Evolutionary conservation across 345 rosid genomes (phyloP).

Genomic region (Salix brachista): DNA sequence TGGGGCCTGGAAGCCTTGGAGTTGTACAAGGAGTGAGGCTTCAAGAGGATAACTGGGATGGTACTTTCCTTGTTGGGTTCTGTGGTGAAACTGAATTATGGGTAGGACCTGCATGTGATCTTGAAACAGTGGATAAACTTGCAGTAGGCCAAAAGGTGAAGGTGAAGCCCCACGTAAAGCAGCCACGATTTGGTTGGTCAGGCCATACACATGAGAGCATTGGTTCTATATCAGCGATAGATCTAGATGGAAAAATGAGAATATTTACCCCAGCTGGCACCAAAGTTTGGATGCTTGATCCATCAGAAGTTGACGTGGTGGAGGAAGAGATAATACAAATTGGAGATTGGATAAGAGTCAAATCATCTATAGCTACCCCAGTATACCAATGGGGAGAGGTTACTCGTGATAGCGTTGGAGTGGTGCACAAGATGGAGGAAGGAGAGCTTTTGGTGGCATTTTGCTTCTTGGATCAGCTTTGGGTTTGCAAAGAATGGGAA

Average conservation of each 20-base stretch:
- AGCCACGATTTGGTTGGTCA: slow-evolving; percentile 97
- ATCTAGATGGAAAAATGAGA: slow-evolving; percentile 90
- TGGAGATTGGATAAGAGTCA: slow-evolving; percentile 90
- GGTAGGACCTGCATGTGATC: slow-evolving; percentile 69
- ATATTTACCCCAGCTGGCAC: slow-evolving; percentile 88
- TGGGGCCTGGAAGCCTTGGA: slow-evolving; percentile 79
- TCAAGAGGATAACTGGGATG: slow-evolving; percentile 80
- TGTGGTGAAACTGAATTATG: slow-evolving; percentile 94
- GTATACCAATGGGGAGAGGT: slow-evolving; percentile 97
- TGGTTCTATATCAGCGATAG: slow-evolving; percentile 82
- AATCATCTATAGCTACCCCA: slow-evolving; percentile 62
- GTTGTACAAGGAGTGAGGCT: slow-evolving; percentile 82
- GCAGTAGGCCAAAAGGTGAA: slow-evolving; percentile 66
- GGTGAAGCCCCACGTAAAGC: slow-evolving; percentile 73
- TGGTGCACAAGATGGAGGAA: slow-evolving; percentile 76
- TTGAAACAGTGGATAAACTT: slow-evolving; percentile 64
- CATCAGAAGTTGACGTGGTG: slow-evolving; percentile 76
- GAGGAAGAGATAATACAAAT: slow-evolving; percentile 75
- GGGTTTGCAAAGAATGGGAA: slow-evolving; percentile 89
- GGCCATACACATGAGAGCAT: slow-evolving; percentile 76
- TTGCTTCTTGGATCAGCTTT: slow-evolving; percentile 85
- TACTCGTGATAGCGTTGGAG: slow-evolving; percentile 81
- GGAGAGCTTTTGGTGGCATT: slow-evolving; percentile 79
- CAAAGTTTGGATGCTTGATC: slow-evolving; percentile 96
- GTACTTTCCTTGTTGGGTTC: slow-evolving; percentile 67